A percentile compares a stretch with the other conserved stretches of the same genome.
phyloP scores from a whole-genome alignment of 2,329 filamentous ascomycete genomes.

The Fusarium proliferatum region DNA sequence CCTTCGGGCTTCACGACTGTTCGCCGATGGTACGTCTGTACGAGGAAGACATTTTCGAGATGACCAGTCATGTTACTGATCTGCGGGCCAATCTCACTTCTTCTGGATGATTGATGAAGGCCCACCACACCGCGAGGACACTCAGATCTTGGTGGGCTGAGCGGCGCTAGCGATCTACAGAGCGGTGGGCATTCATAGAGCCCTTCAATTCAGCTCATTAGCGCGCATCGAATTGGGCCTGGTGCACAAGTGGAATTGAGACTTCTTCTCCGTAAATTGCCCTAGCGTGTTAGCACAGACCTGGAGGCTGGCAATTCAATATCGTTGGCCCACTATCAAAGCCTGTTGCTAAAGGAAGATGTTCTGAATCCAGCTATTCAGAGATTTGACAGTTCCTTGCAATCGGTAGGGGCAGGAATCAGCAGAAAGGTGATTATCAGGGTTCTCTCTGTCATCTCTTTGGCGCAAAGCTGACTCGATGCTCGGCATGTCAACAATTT shows the following conservation, averaged over 20 bases:
- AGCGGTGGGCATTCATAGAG: conserved; percentile 41
- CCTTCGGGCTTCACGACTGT: conserved; percentile 12
- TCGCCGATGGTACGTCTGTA: conserved; percentile 3
- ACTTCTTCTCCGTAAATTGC: conserved; percentile 18
- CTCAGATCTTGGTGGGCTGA: conserved; percentile 46
- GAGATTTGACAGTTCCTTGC: conserved; percentile 18
- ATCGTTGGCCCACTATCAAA: conserved; percentile 19
- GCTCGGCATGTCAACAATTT: neutral
- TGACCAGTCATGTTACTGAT: conserved; percentile 45
- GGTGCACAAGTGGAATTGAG: conserved; percentile 25
- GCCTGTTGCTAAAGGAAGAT: conserved; percentile 18
- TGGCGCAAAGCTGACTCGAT: conserved; percentile 19
- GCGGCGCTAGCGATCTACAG: conserved; percentile 45
- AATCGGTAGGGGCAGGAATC: conserved; percentile 29
- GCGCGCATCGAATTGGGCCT: conserved; percentile 32
- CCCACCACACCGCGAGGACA: conserved; percentile 40
- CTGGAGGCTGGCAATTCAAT: conserved; percentile 19
- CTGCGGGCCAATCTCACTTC: conserved; percentile 45
- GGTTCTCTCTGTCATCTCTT: neutral
- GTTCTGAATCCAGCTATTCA: conserved; percentile 4
- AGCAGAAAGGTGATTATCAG: conserved; percentile 1
- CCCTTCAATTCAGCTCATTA: conserved; percentile 45
- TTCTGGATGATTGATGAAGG: conserved; percentile 32
- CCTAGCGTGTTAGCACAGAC: conserved; percentile 22
- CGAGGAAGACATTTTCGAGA: conserved; percentile 22